Conservation (phyloP, 345 rosid genomes). For the Bruguiera sexangula region DNA sequence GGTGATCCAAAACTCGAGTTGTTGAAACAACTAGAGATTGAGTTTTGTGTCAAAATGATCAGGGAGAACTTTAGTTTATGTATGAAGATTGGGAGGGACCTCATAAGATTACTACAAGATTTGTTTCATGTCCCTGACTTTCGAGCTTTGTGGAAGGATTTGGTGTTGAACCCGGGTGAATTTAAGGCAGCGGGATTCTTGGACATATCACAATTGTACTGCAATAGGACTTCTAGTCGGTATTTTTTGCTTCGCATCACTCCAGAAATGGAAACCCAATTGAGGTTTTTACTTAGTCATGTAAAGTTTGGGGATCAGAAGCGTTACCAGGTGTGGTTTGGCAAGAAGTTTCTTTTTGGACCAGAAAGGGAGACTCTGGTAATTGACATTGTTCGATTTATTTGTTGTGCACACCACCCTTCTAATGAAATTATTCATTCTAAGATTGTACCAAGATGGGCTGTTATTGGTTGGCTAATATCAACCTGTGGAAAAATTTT, state of each 20-base stretch:
- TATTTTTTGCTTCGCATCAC: conserved; percentile 60
- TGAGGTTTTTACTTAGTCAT: conserved; percentile 66
- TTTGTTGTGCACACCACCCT: conserved; percentile 76
- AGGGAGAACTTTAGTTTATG: conserved; percentile 56
- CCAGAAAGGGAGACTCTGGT: conserved; percentile 59
- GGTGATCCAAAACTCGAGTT: conserved; percentile 32
- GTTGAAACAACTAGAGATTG: conserved; percentile 57
- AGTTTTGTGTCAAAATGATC: conserved; percentile 70
- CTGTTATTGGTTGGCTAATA: conserved; percentile 73
- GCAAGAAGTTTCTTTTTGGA: conserved; percentile 48
- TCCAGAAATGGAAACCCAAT: conserved; percentile 67
- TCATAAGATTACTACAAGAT: conserved; percentile 66
- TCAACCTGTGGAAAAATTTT: conserved; percentile 49
- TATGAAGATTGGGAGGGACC: conserved; percentile 74
- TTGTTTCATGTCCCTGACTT: conserved; percentile 68
- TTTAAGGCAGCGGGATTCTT: conserved; percentile 40
- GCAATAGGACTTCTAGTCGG: conserved; percentile 56
- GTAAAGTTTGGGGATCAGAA: conserved; percentile 75
- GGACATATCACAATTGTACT: conserved; percentile 46
- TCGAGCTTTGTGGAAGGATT: conserved; percentile 55
- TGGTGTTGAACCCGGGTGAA: conserved; percentile 43
- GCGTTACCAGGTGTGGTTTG: conserved; percentile 74
- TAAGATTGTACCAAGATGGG: conserved; percentile 79
- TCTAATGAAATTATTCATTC: conserved; percentile 56
- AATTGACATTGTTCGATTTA: conserved; percentile 66